Evolutionary conservation across 371 early-diverging fungal genomes (phyloP), one percentile per base, ranked within the genome.

Genomic region (Sporodiniella umbellata): DNA sequence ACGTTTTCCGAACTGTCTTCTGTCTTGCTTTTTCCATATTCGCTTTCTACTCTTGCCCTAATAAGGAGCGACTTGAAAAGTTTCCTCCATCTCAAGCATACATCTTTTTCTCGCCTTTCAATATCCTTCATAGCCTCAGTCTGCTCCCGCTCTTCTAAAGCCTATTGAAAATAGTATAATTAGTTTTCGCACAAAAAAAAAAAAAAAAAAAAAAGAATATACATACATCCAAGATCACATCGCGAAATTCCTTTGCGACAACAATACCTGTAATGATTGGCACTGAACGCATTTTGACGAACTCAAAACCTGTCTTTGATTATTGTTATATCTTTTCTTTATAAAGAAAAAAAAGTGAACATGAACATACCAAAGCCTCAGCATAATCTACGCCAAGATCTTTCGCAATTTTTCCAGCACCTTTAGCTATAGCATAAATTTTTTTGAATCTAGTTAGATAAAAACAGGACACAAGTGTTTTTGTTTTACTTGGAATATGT

Each of bases 181-280:
- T 28, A 39, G 23, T 35, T 4, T 39, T 26, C 1, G 38, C 11
- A 17, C 11, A 23, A 12, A 37, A 24, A 37, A 28, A 3, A 10
- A 46, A 19, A 21, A 42, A 0, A n/a, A n/a, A n/a, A n/a, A n/a
- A n/a, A n/a, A n/a, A n/a, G n/a, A n/a, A n/a, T n/a, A n/a, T n/a
- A 59, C 57, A 59, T 67, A 74, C 91, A 58, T 89, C 89, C 42
- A 70, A 39, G 0, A 94, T 48, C 17, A 90, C 55, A 6, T 75
- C 78, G 19, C 78, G 74, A 14, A 65, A 51, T 28, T 86, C 86
- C 28, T 69, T 58, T 8, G 84, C 79, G 0, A 93, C 81, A 10
- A 95, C 85, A 33, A 93, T 81, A 11, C 95, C 95, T 8, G 74
- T 51, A 1, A 83, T 58, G 3, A 84, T 68, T 2, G 95, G 95